Conservation (phyloP, 2,329 filamentous ascomycete species). For the Arthroderma sp. region DNA sequence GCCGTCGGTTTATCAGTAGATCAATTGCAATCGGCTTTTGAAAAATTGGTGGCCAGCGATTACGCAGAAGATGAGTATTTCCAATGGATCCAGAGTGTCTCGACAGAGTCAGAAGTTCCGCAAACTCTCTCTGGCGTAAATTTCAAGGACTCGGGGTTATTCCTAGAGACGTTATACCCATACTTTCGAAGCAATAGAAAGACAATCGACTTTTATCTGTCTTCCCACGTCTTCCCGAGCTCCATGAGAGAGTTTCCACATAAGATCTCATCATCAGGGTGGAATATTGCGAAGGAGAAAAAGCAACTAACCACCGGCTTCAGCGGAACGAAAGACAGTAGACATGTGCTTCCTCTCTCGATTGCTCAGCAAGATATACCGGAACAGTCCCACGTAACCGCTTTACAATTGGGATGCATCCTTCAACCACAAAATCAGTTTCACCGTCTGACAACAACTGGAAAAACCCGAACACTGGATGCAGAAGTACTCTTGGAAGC, state of each 20-base stretch:
- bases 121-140: conserved; percentile 42
- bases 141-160: conserved; percentile 35
- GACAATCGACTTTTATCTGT: conserved; percentile 47
- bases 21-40: conserved; percentile 37
- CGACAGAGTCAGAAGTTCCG: conserved; percentile 25
- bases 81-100: conserved; percentile 18
- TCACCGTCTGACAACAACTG: conserved; percentile 6
- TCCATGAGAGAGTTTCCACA: conserved; percentile 46
- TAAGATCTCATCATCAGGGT: conserved; percentile 50
- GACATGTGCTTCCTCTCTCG: conserved; percentile 39
- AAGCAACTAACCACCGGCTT: conserved; percentile 45
- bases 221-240: conserved; percentile 42
- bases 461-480: conserved; percentile 15
- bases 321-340: conserved; percentile 51
- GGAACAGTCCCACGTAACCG: conserved; percentile 48
- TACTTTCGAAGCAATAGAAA: conserved; percentile 9
- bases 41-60: conserved; percentile 37
- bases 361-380: conserved; percentile 41
- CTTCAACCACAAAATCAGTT: conserved; percentile 37
- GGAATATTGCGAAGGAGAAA: conserved; percentile 45
- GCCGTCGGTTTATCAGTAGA: conserved; percentile 41
- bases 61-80: conserved; percentile 39
- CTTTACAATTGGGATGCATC: conserved; percentile 44
- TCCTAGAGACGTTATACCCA: conserved; percentile 7
- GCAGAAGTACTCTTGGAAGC: conserved; percentile 32